Conservation (phyloP, 2,329 filamentous ascomycete genomes). For the Phialophora tarda region DNA sequence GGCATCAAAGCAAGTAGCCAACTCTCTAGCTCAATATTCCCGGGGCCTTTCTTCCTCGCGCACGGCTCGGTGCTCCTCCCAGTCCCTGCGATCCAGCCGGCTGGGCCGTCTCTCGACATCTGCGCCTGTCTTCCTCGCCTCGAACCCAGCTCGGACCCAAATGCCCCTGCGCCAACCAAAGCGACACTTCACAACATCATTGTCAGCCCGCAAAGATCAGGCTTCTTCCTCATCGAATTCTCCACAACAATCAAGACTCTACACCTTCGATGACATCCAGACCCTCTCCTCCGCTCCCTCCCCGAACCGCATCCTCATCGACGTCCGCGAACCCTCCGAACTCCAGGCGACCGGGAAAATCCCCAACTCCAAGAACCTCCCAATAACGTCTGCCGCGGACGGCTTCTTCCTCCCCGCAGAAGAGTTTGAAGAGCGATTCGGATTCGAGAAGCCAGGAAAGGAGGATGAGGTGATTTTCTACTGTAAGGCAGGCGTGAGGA, state of each 20-base stretch:
- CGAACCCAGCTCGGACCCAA: neutral
- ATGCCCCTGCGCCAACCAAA: constrained; percentile 29
- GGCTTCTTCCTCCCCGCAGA: constrained; percentile 75
- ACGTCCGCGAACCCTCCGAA: constrained; percentile 57
- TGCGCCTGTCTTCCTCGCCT: neutral
- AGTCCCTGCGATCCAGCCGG: neutral
- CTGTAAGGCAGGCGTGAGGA: constrained; percentile 89
- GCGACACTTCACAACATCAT: constrained; percentile 33
- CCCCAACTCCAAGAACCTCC: constrained; percentile 81
- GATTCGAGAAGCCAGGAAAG: constrained; percentile 71
- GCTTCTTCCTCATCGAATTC: constrained; percentile 17
- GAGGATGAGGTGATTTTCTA: constrained; percentile 75
- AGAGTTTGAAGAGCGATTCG: constrained; percentile 83
- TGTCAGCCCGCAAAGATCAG: constrained; percentile 27
- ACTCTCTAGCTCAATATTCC: neutral
- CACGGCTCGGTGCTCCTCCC: neutral
- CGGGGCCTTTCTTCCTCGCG: neutral
- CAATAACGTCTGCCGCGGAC: constrained; percentile 76
- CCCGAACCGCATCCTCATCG: constrained; percentile 42
- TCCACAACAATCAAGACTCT: constrained; percentile 29
- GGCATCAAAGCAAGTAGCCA: neutral
- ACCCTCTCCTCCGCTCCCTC: constrained; percentile 23
- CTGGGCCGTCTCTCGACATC: neutral
- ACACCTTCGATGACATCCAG: constrained; percentile 38
- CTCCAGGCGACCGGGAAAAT: constrained; percentile 62